Base-by-base conservation (phyloP, 2,329 filamentous ascomycete species). In the Sclerotiophoma versabilis region DNA sequence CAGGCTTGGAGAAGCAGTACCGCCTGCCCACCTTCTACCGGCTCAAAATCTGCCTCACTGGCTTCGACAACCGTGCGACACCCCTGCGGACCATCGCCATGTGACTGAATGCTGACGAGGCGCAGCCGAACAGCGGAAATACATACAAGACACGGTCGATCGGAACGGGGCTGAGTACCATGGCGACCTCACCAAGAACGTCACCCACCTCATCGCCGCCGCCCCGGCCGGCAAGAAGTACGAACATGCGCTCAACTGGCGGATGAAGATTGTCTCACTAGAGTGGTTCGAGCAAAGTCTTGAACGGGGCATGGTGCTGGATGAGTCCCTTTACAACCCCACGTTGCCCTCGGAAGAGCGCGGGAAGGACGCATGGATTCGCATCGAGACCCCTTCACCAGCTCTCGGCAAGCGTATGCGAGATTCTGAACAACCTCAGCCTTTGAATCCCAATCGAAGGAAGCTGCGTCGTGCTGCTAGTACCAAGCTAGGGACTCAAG, bases 401-500 rank as follows among this genome's bases (percentile, higher is more conserved):
- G 76, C 25, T 74, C 80, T 7, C 23, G 71, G 69, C 38, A 75
- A 75, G 57, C 69, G 75, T 39, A 62, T 66, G 22, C 64, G 75
- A 26, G 66, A 70, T 14, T 55, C 58, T 29, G 71, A 71, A 29
- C 60, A 68, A n/a, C 53, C 42, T 33, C 62, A 65, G 23, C 41
- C 62, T 3, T 73, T 75, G 11, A 87, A 89, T 4, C 65, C 69
- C 4, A 64, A 64, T 22, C 85, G 86, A 58, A 85, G 92, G 62
- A 98, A 97, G 77, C 77, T 99, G 62, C 87, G 95, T 62, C 89
- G 93, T 66, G 92, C 91, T 5, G 90, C 93, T 19, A 97, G 93
- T 74, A 87, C 89, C 69, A 93, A 92, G 72, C 79, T 98, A 26
- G 87, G 83, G 53, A 89, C 83, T 43, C 92, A 97, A 67, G 89